Evolutionary conservation across 805 yeast genomes (phyloP).

Genomic region (Saccharomycopsis oosterbeekiorum): DNA sequence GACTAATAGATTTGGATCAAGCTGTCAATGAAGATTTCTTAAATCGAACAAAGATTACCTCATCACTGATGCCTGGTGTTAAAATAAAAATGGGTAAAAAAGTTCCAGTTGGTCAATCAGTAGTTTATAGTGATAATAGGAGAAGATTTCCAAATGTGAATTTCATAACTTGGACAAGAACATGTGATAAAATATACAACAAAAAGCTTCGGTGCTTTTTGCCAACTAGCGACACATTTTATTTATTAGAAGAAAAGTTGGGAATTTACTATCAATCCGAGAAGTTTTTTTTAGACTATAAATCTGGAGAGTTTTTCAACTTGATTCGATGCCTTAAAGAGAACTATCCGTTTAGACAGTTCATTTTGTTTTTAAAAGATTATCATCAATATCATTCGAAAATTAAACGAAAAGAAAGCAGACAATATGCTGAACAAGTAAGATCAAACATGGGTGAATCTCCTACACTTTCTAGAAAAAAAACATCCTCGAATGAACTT

Average conservation of each 20-base stretch:
- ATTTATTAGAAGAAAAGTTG: not conserved
- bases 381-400: slow-evolving; percentile 5
- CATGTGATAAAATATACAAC: slow-evolving; percentile 3
- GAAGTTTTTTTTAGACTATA: slow-evolving; percentile 5
- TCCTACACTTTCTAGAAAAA: not conserved
- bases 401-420: slow-evolving; percentile 7
- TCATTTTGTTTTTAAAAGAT: slow-evolving; percentile 8
- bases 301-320: slow-evolving; percentile 7
- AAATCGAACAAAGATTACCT: not conserved
- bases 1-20: not conserved
- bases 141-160: not conserved
- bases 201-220: slow-evolving; percentile 8
- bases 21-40: slow-evolving; percentile 2
- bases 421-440: slow-evolving; percentile 10
- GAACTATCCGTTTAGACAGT: slow-evolving; percentile 5
- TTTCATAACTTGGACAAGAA: slow-evolving; percentile 12
- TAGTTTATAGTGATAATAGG: no score
- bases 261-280: slow-evolving; percentile 13
- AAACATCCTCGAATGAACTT: not conserved
- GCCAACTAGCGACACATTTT: slow-evolving; percentile 4
- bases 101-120: not conserved
- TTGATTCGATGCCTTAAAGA: slow-evolving; percentile 3
- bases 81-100: not conserved
- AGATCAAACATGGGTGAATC: slow-evolving; percentile 3
- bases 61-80: slow-evolving; percentile 1